Evolutionary conservation across 2,329 filamentous ascomycete species (phyloP).

Genomic region (Pseudocercospora vitis): DNA sequence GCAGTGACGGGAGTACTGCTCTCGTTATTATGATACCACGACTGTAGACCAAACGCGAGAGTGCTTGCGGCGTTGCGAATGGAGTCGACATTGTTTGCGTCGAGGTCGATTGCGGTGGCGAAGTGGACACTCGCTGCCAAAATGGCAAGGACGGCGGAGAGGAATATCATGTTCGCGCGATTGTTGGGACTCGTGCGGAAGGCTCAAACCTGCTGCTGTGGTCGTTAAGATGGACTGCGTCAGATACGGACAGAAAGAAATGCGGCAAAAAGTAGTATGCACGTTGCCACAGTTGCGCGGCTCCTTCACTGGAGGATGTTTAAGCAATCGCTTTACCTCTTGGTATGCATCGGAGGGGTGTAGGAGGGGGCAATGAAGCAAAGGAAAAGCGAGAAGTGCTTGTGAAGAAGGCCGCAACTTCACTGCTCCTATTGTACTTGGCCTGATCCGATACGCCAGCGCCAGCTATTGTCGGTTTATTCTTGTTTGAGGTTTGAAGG

Average conservation of each 20-base stretch:
- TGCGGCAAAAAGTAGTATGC: not conserved
- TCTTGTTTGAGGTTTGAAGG: constrained; percentile 11
- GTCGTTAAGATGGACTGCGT: not conserved
- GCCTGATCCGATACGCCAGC: not conserved
- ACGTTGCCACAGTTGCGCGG: constrained; percentile 9
- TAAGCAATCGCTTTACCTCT: constrained; percentile 9
- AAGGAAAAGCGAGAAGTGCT: not conserved
- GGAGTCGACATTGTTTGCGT: constrained; percentile 31
- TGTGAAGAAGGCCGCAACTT: not conserved
- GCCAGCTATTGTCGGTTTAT: constrained; percentile 5
- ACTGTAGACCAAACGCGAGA: constrained; percentile 38
- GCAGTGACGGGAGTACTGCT: constrained; percentile 32
- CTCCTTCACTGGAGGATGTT: constrained; percentile 6
- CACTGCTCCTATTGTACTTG: constrained; percentile 3
- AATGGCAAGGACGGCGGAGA: constrained; percentile 11
- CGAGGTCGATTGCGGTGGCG: constrained; percentile 23
- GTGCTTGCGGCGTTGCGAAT: constrained; percentile 36
- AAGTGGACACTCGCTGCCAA: constrained; percentile 12
- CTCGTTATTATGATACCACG: constrained; percentile 39
- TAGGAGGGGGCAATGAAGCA: not conserved
- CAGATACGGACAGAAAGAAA: constrained; percentile 5
- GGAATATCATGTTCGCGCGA: constrained; percentile 17
- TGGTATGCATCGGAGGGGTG: constrained; percentile 1
- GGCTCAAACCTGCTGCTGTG: not conserved
- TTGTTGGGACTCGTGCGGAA: not conserved